Evolutionary conservation across 176 grass and related monocot genomes (phyloP), one percentile per base, ranked within the genome.

Genomic region (Juncus effusus): DNA sequence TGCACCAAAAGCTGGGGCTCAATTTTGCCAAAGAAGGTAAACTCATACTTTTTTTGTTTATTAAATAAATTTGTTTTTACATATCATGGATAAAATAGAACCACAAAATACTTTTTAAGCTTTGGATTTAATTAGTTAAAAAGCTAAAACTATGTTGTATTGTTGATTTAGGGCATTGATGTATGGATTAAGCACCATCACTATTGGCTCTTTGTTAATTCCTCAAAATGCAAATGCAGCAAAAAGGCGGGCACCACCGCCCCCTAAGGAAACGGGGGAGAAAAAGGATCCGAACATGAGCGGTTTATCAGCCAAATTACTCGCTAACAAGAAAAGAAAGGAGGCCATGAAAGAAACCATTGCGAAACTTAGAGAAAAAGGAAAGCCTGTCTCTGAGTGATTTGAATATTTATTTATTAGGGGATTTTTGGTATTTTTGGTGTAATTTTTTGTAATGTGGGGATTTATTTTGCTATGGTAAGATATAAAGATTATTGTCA

Each of bases 331-430:
- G 85, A 96, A 72, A 70, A 68, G 92, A 77, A 91, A 91, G 74
- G 85, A 91, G 55, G 92, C 87, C 71, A 96, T 89, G 92, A 91
- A 91, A 57, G 92, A 96, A 36, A 54, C 70, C 14, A 57, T 88
- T 40, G 82, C 87, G 58, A 96, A 91, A 69, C 44, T 96, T 65
- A 74, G 67, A 84, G 92, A 96, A 83, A 83, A 54, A 65, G 87
- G 82, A 5, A 91, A 88, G 77, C 10, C 75, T 52, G 59, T 28
- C 19, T 28, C 63, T 13, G 57, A 87, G 11, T 72, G 54, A 72
- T 0, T 0, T 4, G 10, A 36, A 28, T 36, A 61, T 61, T 61
- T 42, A 15, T 2, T 36, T 58, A 5, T 28, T 28, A 28, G 19
- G 19, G 19, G 19, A n/a, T n/a, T n/a, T n/a, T n/a, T n/a, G n/a